phyloP scores from a whole-genome alignment of 106 monocot genomes.

The Dioscorea dumetorum region DNA sequence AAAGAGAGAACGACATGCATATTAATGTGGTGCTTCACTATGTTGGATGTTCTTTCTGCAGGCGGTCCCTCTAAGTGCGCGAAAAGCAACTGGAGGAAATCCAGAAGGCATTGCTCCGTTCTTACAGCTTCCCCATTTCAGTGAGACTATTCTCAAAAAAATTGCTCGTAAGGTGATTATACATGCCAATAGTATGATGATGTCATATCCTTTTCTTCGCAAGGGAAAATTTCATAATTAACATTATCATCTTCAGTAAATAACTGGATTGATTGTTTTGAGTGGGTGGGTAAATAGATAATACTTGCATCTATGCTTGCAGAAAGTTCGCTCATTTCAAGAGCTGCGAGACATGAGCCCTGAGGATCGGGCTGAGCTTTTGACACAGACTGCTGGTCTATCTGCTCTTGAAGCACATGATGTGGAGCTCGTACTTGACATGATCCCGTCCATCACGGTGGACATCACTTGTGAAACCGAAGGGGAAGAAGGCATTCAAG shows the following conservation, averaged over 20 bases:
- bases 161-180: conserved; percentile 65
- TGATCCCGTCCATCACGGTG: conserved; percentile 67
- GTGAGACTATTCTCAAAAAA: conserved; percentile 70
- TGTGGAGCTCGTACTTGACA: conserved; percentile 62
- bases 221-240: too few relatives aligned
- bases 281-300: background rate
- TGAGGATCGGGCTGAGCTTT: conserved; percentile 56
- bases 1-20: background rate
- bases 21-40: background rate
- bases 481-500: conserved; percentile 97
- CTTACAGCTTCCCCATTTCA: conserved; percentile 93
- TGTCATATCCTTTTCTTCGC: background rate
- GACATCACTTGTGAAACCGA: conserved; percentile 88
- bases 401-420: conserved; percentile 49
- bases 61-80: conserved; percentile 90
- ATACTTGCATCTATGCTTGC: background rate
- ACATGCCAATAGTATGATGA: background rate
- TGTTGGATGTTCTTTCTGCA: conserved; percentile 14
- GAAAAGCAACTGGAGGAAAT: conserved; percentile 71
- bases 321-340: conserved; percentile 81
- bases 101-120: conserved; percentile 82
- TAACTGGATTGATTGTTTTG: too few relatives aligned
- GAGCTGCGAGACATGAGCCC: conserved; percentile 59
- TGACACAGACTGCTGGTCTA: conserved; percentile 64
- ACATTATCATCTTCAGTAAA: too few relatives aligned